Conservation (phyloP, 2,329 filamentous ascomycete genomes). For the Onygena corvina region DNA sequence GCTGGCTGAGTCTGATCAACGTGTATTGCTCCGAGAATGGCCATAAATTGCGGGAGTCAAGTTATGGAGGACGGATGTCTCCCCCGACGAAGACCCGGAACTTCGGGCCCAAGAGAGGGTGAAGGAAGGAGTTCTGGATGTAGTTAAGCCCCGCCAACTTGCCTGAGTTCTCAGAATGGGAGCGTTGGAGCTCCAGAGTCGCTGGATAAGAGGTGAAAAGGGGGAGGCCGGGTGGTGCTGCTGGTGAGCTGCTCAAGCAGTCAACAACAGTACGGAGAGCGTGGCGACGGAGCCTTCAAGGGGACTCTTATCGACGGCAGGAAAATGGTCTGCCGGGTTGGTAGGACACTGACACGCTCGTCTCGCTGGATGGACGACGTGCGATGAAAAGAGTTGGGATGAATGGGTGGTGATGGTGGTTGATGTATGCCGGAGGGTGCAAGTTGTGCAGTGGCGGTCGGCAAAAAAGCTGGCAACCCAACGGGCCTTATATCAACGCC, state of each 20-base stretch:
- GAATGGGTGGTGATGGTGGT: no score
- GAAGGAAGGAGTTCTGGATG: conserved; percentile 59
- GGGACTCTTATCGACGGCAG: no score
- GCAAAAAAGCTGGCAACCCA: background rate
- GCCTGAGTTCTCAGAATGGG: conserved; percentile 46
- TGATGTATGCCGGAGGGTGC: background rate
- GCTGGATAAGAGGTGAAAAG: conserved; percentile 16
- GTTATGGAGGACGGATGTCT: conserved; percentile 96
- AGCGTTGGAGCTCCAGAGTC: conserved; percentile 34
- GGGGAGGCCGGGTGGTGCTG: background rate
- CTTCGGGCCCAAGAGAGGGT: conserved; percentile 83
- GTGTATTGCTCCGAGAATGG: conserved; percentile 27
- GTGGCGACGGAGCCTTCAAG: background rate
- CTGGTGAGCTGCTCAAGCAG: background rate
- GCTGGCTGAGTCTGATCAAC: conserved; percentile 27
- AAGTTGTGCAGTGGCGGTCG: conserved; percentile 1
- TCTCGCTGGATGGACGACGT: background rate
- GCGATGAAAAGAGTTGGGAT: background rate
- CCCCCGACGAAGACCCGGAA: conserved; percentile 93
- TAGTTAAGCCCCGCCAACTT: conserved; percentile 85
- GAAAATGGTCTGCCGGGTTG: background rate
- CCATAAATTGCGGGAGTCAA: conserved; percentile 36
- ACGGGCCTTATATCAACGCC: background rate
- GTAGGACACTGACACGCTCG: background rate
- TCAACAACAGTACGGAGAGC: background rate